These are phyloP conservation scores for Nyssa sinensis DNA, from an alignment of 148 eudicot genomes.

Conservation along the genomic window DNA sequence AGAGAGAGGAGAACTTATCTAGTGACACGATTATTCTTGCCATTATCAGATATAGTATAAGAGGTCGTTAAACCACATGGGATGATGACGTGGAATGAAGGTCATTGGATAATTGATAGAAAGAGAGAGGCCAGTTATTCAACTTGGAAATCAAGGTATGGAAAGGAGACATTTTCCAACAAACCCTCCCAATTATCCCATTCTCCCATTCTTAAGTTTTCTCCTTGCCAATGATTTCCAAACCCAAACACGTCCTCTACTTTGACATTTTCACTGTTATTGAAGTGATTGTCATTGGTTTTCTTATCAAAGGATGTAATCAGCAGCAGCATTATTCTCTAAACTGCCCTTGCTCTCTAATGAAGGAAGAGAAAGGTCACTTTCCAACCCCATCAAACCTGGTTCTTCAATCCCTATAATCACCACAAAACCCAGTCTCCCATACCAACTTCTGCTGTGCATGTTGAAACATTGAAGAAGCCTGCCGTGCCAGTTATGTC, in stretches of 20 bases:
- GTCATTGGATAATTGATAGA: too few relatives aligned
- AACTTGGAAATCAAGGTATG: slow-evolving; percentile 64
- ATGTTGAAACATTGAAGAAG: slow-evolving; percentile 6
- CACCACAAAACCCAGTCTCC: slow-evolving; percentile 24
- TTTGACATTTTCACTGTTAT: slow-evolving; percentile 22
- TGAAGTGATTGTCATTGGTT: slow-evolving; percentile 15
- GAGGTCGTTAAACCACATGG: too few relatives aligned
- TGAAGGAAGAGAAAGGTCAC: slow-evolving; percentile 36
- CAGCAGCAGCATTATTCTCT: slow-evolving; percentile 14
- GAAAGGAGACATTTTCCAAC: slow-evolving; percentile 68
- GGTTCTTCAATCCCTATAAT: slow-evolving; percentile 23
- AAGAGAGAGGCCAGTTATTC: slow-evolving; percentile 17
- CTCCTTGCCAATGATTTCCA: slow-evolving; percentile 48
- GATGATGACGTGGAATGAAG: too few relatives aligned
- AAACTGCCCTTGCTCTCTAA: slow-evolving; percentile 21
- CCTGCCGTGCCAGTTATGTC: slow-evolving; percentile 2
- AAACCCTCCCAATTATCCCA: slow-evolving; percentile 85
- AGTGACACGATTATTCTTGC: too few relatives aligned
- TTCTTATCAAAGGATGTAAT: slow-evolving; percentile 19
- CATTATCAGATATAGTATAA: too few relatives aligned
- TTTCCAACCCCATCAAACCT: slow-evolving; percentile 35
- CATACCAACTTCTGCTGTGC: slow-evolving; percentile 15
- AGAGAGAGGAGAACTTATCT: too few relatives aligned
- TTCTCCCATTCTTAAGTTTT: slow-evolving; percentile 62
- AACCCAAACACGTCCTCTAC: slow-evolving; percentile 33